Conservation (phyloP, 139 green algal genomes). For the Haematococcus lacustris region DNA sequence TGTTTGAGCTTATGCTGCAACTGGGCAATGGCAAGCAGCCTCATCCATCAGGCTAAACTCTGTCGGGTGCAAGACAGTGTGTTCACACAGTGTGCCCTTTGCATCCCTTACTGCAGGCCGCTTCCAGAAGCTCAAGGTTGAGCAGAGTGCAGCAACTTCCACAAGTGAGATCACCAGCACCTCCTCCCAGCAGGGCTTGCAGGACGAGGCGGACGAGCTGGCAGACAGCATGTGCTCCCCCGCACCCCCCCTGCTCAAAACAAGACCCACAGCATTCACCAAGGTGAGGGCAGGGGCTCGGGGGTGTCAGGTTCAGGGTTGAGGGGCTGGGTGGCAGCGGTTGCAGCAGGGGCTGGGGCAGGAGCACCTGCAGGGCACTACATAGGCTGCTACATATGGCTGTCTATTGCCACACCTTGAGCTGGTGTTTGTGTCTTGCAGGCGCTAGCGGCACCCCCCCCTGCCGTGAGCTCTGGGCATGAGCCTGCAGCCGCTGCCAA, state of each 20-base stretch:
- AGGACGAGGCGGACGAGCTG: too few relatives aligned
- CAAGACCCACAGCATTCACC: background rate
- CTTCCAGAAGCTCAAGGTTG: slow-evolving; percentile 15
- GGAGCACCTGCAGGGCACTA: background rate
- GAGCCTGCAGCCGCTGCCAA: background rate
- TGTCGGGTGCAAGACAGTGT: background rate
- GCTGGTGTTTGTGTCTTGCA: background rate
- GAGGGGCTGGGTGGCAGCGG: background rate
- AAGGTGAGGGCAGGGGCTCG: background rate
- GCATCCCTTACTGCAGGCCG: background rate
- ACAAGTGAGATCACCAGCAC: background rate
- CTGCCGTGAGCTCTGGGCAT: too few relatives aligned
- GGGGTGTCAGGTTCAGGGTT: background rate
- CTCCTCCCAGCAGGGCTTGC: background rate
- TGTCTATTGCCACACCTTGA: too few relatives aligned
- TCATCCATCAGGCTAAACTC: background rate
- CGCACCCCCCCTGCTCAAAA: background rate
- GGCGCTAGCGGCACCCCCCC: background rate
- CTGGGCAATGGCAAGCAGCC: slow-evolving; percentile 3
- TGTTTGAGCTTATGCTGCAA: slow-evolving; percentile 1
- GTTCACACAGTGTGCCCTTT: background rate
- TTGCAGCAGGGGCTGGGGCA: background rate
- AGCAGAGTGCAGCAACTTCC: background rate
- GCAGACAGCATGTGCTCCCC: too few relatives aligned
- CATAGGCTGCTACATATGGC: too few relatives aligned